Conservation (phyloP, 768 basidiomycete species). For the Rickenella mellea region DNA sequence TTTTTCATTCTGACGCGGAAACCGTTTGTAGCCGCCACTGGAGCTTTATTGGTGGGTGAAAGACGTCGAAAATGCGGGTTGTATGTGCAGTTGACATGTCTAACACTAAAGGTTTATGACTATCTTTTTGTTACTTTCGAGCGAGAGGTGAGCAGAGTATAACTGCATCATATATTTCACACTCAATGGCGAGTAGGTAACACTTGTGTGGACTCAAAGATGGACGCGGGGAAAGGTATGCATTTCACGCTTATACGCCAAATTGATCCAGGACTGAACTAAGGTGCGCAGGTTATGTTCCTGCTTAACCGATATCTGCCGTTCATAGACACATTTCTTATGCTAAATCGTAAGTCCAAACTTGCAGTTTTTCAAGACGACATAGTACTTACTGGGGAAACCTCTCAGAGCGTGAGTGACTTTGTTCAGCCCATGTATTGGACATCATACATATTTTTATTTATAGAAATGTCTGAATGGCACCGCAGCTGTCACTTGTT, state of each 20-base stretch:
- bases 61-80: not conserved
- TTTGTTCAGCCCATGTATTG: constrained; percentile 7
- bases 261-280: no score
- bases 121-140: not conserved
- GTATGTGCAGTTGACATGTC: not conserved
- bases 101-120: not conserved
- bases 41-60: not conserved
- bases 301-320: constrained; percentile 31
- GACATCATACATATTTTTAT: not conserved
- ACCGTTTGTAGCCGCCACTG: not conserved
- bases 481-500: constrained; percentile 24
- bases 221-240: not conserved
- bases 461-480: constrained; percentile 16
- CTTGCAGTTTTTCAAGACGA: not conserved
- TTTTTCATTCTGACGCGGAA: not conserved
- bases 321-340: constrained; percentile 27
- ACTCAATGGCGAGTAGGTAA: not conserved
- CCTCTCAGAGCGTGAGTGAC: constrained; percentile 4
- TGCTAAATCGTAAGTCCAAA: constrained; percentile 19
- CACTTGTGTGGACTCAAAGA: not conserved
- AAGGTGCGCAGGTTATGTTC: constrained; percentile 20
- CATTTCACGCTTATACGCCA: not conserved
- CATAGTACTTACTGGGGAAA: not conserved
- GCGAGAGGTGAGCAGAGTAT: not conserved
- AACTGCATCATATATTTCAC: not conserved